A percentile compares a stretch with the other conserved stretches of the same genome.
Conservation (phyloP, 108 stramenopile genomes). For the Nitzschia sp. region DNA sequence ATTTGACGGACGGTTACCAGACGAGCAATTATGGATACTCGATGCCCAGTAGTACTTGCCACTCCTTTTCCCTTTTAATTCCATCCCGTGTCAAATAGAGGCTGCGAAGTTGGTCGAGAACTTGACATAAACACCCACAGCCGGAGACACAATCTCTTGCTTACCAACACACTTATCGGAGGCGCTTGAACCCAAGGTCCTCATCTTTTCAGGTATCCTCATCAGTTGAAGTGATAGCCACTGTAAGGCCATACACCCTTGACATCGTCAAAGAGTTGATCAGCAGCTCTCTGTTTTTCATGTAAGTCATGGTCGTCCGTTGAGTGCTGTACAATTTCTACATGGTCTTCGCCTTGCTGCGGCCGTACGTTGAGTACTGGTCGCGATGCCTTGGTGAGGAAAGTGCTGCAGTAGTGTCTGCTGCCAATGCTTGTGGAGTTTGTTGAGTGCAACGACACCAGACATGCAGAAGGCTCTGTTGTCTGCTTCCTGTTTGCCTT, state of each 20-base stretch:
- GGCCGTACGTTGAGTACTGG: no score
- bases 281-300: no score
- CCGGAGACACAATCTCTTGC: slow-evolving; percentile 1
- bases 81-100: background rate
- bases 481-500: no score
- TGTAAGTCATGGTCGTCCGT: background rate
- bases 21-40: slow-evolving; percentile 1
- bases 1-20: background rate
- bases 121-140: background rate
- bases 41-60: background rate
- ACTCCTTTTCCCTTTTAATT: no score
- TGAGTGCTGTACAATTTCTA: background rate
- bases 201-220: background rate
- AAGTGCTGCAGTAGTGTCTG: no score
- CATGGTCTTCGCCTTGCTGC: background rate
- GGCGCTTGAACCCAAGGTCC: background rate
- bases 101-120: slow-evolving; percentile 3
- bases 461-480: no score
- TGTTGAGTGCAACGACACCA: no score
- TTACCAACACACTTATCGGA: slow-evolving; percentile 3
- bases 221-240: no score
- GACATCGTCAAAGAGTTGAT: no score
- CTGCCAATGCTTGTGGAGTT: no score
- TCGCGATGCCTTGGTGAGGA: no score
- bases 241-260: no score